Conservation (phyloP, 371 early-diverging fungal genomes). For the Haplosporangium sp. region DNA sequence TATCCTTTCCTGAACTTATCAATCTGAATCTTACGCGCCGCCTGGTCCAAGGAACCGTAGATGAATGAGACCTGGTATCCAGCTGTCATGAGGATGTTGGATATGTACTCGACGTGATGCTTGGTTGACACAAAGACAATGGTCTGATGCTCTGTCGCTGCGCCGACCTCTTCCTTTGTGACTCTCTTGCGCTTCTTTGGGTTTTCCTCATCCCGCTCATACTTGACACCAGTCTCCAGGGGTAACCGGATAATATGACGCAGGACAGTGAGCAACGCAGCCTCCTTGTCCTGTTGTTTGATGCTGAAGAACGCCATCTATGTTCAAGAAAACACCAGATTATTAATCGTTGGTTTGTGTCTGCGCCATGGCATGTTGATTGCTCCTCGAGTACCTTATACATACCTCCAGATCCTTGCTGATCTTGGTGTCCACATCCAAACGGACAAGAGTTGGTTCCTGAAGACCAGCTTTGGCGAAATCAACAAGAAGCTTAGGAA, state of each 20-base stretch:
- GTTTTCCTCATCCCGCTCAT: slow-evolving; percentile 54
- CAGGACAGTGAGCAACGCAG: slow-evolving; percentile 86
- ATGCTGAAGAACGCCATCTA: slow-evolving; percentile 87
- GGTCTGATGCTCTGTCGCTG: slow-evolving; percentile 73
- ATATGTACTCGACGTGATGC: slow-evolving; percentile 96
- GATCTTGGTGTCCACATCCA: slow-evolving; percentile 95
- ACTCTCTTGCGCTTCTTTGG: slow-evolving; percentile 60
- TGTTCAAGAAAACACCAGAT: background rate
- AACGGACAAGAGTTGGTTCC: slow-evolving; percentile 91
- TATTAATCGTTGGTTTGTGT: background rate
- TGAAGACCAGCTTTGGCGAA: slow-evolving; percentile 96
- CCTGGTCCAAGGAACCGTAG: slow-evolving; percentile 95
- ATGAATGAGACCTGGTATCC: slow-evolving; percentile 88
- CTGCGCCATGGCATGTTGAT: too few relatives aligned
- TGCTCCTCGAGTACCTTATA: too few relatives aligned
- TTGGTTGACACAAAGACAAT: slow-evolving; percentile 96
- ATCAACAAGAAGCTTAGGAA: slow-evolving; percentile 91
- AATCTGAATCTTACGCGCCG: slow-evolving; percentile 90
- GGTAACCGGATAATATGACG: slow-evolving; percentile 81
- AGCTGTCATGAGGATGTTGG: slow-evolving; percentile 72
- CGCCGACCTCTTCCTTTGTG: slow-evolving; percentile 55
- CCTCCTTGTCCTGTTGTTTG: slow-evolving; percentile 90
- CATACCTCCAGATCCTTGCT: slow-evolving; percentile 86
- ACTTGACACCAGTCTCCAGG: slow-evolving; percentile 55
- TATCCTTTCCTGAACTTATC: slow-evolving; percentile 83